These are phyloP conservation scores for Pinus tabuliformis DNA, from an alignment of 75 land plant genomes.

Conservation along the genomic window DNA sequence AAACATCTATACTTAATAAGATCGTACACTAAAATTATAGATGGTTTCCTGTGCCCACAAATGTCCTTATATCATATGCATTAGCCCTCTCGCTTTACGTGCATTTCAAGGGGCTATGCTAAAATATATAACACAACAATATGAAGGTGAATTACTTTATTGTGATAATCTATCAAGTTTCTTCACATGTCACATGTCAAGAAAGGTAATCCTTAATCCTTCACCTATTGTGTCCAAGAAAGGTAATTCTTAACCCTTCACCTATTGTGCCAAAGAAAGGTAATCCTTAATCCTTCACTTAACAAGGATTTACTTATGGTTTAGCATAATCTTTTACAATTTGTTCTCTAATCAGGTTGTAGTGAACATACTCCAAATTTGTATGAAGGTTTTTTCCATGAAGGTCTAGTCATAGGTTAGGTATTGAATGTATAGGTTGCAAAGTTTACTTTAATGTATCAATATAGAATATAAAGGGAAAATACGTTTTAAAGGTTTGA, in stretches of 20 bases:
- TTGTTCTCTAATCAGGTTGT: conserved; percentile 14
- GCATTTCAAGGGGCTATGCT: too few species aligned
- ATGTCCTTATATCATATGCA: neutral
- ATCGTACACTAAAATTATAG: neutral
- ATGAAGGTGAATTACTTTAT: conserved; percentile 11
- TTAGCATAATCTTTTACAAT: conserved; percentile 26
- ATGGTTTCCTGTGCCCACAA: neutral
- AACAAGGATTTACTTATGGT: conserved; percentile 2
- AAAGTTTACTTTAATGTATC: conserved; percentile 50
- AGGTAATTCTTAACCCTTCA: too few species aligned
- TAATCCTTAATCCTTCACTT: too few species aligned
- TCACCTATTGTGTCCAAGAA: too few species aligned
- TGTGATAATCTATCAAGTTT: conserved; percentile 29
- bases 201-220: conserved; percentile 44
- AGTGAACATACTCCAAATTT: too few species aligned
- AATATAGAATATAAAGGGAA: conserved; percentile 52
- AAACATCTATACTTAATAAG: neutral
- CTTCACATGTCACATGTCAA: conserved; percentile 32
- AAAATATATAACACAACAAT: neutral
- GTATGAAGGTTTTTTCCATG: conserved; percentile 58
- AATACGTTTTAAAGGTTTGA: conserved; percentile 46
- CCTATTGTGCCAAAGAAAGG: too few species aligned
- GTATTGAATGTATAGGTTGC: conserved; percentile 61
- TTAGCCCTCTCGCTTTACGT: neutral
- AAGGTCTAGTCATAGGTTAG: conserved; percentile 40